Base-by-base conservation (phyloP, 2,329 filamentous ascomycete genomes). In the Helotiales sp. region DNA sequence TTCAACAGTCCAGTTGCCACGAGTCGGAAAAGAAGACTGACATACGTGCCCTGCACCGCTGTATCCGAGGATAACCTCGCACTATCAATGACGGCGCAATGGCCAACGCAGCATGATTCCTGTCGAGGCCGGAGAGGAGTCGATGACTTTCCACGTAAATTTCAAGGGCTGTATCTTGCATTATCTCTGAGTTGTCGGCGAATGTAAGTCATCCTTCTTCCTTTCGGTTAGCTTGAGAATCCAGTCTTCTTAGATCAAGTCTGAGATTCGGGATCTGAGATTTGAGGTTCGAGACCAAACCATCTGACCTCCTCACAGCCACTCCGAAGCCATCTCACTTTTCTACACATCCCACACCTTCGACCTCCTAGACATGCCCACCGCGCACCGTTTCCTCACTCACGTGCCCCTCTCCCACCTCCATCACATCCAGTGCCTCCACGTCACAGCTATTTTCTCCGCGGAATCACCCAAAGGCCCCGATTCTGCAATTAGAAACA, bases 101-200 rank as follows among this genome's bases (percentile, higher is more conserved):
- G 57, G 57, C 57, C 57, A 5, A 60, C 57, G 22, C 57, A 60
- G 22, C 57, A 60, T 45, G 37, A 60, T 60, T 60, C 57, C 15
- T 60, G 57, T 28, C 37, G 57, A 47, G 57, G 57, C 3, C 47
- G 57, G 57, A 60, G 47, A 26, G 57, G 37, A 6, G 26, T 45
- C 17, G 26, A 30, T 26, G 13, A 28, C 15, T 28, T 22, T 32
- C 57, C 57, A 6, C 57, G 37, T 4, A 4, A 22, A 8, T 60
- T 60, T 20, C 57, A 17, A 6, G 57, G 57, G 24, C 15, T 60
- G 37, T 60, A 60, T 47, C 34, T 60, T 3, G 57, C 57, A 24
- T 11, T 60, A 7, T 45, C 24, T 7, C 22, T 60, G 34, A 60
- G 22, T 15, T 60, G 57, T 47, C 57, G 57, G 4, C 57, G 24